Conservation (phyloP, 768 basidiomycete genomes). For the Termitomyces sp. region DNA sequence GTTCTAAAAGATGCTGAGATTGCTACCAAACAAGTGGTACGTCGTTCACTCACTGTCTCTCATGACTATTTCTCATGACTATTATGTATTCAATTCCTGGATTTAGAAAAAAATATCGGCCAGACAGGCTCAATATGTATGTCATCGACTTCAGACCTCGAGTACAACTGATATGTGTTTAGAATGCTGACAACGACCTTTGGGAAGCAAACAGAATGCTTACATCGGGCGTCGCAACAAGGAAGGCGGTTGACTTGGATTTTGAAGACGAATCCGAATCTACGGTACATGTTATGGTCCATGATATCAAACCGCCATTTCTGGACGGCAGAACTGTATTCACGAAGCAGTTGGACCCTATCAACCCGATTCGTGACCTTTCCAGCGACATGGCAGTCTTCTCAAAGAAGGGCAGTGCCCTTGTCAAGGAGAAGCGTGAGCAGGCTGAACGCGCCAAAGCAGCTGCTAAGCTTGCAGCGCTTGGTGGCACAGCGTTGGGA, state of each 20-base stretch:
- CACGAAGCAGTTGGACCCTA: constrained; percentile 94
- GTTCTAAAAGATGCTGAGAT: constrained; percentile 68
- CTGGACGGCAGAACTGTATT: constrained; percentile 94
- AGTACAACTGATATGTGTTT: constrained; percentile 12
- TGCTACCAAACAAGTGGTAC: constrained; percentile 66
- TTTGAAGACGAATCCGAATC: constrained; percentile 97
- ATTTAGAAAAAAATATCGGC: constrained; percentile 84
- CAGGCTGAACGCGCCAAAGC: constrained; percentile 95
- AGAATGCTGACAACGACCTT: constrained; percentile 97
- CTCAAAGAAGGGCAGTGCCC: constrained; percentile 91
- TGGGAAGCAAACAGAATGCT: constrained; percentile 99
- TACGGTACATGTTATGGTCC: constrained; percentile 95
- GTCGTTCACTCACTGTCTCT: constrained; percentile 18
- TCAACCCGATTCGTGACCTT: constrained; percentile 91
- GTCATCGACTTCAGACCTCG: constrained; percentile 20
- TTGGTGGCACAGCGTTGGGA: constrained; percentile 92
- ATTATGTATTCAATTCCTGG: constrained; percentile 6
- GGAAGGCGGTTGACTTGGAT: constrained; percentile 83
- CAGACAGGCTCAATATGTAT: constrained; percentile 91
- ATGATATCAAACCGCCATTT: constrained; percentile 96
- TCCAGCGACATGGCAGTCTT: constrained; percentile 96
- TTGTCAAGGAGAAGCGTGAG: constrained; percentile 95
- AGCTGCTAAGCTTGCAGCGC: constrained; percentile 88
- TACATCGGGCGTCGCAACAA: constrained; percentile 90
- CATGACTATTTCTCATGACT: not conserved